Evolutionary conservation across 768 basidiomycete genomes (phyloP), one percentile per base, ranked within the genome.

Genomic region (Suillus plorans): DNA sequence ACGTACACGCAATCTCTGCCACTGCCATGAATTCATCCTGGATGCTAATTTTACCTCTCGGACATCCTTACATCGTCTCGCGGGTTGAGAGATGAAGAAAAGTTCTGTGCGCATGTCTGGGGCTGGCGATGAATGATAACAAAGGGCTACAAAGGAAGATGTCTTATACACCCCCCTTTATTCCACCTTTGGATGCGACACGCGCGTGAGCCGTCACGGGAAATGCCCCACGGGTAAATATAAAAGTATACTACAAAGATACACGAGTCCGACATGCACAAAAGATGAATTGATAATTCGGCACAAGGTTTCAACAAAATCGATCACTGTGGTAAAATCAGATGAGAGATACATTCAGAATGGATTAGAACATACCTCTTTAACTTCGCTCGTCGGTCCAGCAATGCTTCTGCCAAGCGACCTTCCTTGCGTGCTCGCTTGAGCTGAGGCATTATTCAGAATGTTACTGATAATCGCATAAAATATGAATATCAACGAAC

Each of bases 371-470:
- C 75, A 39, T 64, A 88, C 92, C 91, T 93, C 77, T 95, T 95
- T 62, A 95, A 81, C 74, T 95, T 95, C 22, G 90, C 80, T 44
- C 93, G 82, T 34, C 93, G 85, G 71, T 95, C 90, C 37, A 95
- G 79, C 75, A 95, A 73, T 8, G 89, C 88, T 72, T 94, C 92
- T 2, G 91, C 88, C 18, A 94, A 76, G n/a, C 89, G 84, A 3
- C 93, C 92, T 64, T 92, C 90, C 71, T 91, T 89, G 65, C 82
- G 82, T 16, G 94, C 94, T 57, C 82, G 83, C 76, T 92, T 94
- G 59, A 97, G 83, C 89, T 94, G 65, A 31, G 45, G n/a, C 5
- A 67, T 64, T 7, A 39, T 42, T 60, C 37, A 63, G 61, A 64
- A 64, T 57, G 62, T 42, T 37, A 34, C 62, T 44, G 31, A 67